Evolutionary conservation across 371 early-diverging fungal genomes (phyloP), one percentile per base, ranked within the genome.

Genomic region (Nematocida displodere): DNA sequence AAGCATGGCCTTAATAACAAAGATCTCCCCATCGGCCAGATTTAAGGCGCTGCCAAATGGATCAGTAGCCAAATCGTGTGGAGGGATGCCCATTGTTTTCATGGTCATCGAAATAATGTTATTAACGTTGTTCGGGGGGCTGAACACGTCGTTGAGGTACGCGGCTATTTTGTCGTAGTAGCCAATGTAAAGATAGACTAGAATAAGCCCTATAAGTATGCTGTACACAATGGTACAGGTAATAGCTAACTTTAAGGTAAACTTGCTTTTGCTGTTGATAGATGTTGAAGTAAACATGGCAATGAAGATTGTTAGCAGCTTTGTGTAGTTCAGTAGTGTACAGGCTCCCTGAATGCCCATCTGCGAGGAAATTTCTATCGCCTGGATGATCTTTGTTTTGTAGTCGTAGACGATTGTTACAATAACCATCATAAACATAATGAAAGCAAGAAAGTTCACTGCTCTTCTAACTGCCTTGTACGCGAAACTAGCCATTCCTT

Each of bases 181-280:
- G 7, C 26, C 44, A 8, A 71, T 17, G 28, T 62, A 31, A 26
- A 71, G 20, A 39, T 71, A 71, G 2, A 29, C 29, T 26, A 71
- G 44, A 36, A 44, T 24, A 31, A 20, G 39, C n/a, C 29, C 31
- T n/a, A 47, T 67, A 39, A 61, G 49, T 17, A 62, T 2, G 28
- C 39, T 50, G 44, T 61, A 71, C 17, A 71, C 44, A 17, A 71
- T 17, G 8, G 52, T 62, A 49, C 39, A 71, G 26, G 52, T 4
- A 15, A 71, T n/a, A 24, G 62, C 58, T 13, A 71, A 40, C 31
- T 71, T 71, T 17, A 71, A 34, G 8, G 75, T 71, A 29, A 71
- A 71, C 62, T 71, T 71, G 49, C 75, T 71, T 50, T 71, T 71
- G 59, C 75, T 71, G 33, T 71, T 71, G 7, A 71, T 54, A 29